Conservation (phyloP, 352 stramenopile genomes). For the Pythium dissotocum region DNA sequence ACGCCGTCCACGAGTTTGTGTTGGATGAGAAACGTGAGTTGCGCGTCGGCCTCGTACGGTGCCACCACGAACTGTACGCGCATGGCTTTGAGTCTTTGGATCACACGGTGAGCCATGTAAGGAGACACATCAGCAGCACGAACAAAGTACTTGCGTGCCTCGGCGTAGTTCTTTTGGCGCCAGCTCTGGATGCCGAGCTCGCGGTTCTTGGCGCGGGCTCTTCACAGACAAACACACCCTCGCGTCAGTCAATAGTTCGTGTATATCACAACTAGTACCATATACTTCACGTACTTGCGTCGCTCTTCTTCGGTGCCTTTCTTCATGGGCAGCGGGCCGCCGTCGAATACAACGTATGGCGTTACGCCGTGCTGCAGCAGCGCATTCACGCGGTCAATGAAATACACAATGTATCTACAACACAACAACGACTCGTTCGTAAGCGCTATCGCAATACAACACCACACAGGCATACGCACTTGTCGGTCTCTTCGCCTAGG, state of each 20-base stretch:
- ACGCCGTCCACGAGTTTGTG: slow-evolving; percentile 90
- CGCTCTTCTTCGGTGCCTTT: slow-evolving; percentile 73
- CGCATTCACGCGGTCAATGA: slow-evolving; percentile 85
- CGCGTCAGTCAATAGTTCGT: neutral
- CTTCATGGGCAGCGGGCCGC: slow-evolving; percentile 90
- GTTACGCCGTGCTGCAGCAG: slow-evolving; percentile 82
- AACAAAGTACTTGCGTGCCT: slow-evolving; percentile 72
- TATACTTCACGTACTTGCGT: slow-evolving; percentile 39
- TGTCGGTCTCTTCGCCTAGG: slow-evolving; percentile 48
- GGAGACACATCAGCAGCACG: slow-evolving; percentile 77
- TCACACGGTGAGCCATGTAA: slow-evolving; percentile 77
- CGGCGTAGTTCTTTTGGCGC: slow-evolving; percentile 51
- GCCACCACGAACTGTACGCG: slow-evolving; percentile 93
- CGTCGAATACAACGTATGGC: slow-evolving; percentile 93
- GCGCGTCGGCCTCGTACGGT: slow-evolving; percentile 98
- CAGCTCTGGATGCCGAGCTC: slow-evolving; percentile 60
- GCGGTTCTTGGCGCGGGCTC: slow-evolving; percentile 69
- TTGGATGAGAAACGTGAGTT: slow-evolving; percentile 93
- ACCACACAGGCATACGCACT: slow-evolving; percentile 53
- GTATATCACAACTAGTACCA: neutral
- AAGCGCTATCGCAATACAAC: neutral
- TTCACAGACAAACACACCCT: slow-evolving; percentile 16
- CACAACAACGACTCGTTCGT: neutral
- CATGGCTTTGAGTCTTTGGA: slow-evolving; percentile 42
- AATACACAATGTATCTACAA: slow-evolving; percentile 82